These are phyloP conservation scores for Priceomyces carsonii DNA, from an alignment of 805 yeast species.

Conservation along the genomic window DNA sequence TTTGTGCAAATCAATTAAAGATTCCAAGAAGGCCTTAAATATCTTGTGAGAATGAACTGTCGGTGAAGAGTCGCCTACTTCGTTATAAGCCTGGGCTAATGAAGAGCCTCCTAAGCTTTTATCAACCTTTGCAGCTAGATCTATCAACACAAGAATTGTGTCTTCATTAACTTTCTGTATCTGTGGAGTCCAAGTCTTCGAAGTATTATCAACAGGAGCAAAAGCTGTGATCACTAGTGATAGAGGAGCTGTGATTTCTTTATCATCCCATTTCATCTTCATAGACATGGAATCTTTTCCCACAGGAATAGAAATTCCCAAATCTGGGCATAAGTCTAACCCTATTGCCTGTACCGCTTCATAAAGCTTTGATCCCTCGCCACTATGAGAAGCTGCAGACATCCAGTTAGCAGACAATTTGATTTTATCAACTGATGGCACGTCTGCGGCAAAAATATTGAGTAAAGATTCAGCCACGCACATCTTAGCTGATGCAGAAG, in stretches of 20 bases:
- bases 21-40: conserved; percentile 68
- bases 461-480: conserved; percentile 92
- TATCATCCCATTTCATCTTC: conserved; percentile 96
- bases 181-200: conserved; percentile 94
- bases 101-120: conserved; percentile 89
- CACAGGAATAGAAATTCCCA: conserved; percentile 92
- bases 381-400: conserved; percentile 93
- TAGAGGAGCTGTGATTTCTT: conserved; percentile 94
- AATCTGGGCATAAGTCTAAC: conserved; percentile 87
- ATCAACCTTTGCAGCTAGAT: conserved; percentile 57
- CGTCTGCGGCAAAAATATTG: conserved; percentile 87
- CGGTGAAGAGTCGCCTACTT: conserved; percentile 82
- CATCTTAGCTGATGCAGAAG: conserved; percentile 92
- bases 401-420: conserved; percentile 98
- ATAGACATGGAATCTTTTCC: conserved; percentile 99
- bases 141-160: conserved; percentile 75
- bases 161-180: conserved; percentile 52
- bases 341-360: conserved; percentile 98
- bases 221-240: conserved; percentile 90
- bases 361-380: conserved; percentile 92
- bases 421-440: conserved; percentile 69
- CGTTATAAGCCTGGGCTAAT: conserved; percentile 87
- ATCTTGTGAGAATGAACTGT: conserved; percentile 68
- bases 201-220: conserved; percentile 80
- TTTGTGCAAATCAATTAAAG: conserved; percentile 73